Evolutionary conservation across 2,329 filamentous ascomycete genomes (phyloP).

Genomic region (Corynespora cassiicola): DNA sequence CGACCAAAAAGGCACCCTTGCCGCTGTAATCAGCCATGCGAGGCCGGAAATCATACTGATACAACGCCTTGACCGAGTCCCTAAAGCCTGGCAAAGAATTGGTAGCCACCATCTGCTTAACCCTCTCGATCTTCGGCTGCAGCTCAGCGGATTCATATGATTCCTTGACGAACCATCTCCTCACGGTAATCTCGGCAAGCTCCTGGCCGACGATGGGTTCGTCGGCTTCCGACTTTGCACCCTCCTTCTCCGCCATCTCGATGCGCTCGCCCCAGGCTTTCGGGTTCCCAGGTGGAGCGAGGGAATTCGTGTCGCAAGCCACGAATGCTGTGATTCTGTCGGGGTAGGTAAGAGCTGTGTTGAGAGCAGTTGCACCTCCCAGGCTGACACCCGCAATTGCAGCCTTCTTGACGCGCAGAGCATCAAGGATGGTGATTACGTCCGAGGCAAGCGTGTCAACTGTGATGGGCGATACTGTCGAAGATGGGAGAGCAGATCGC

Average conservation of each 20-base stretch:
- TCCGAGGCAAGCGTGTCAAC: constrained; percentile 73
- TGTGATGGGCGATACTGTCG: constrained; percentile 53
- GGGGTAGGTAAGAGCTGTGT: constrained; percentile 73
- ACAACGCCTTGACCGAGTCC: constrained; percentile 72
- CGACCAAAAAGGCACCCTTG: constrained; percentile 73
- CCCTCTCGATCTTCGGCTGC: constrained; percentile 61
- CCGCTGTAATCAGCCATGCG: constrained; percentile 62
- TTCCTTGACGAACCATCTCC: constrained; percentile 73
- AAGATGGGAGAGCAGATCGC: constrained; percentile 57
- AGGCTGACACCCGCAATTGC: constrained; percentile 78
- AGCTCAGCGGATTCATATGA: constrained; percentile 62
- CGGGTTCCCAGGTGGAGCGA: constrained; percentile 75
- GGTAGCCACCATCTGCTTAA: constrained; percentile 71
- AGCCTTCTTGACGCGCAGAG: constrained; percentile 71
- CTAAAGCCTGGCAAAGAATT: constrained; percentile 76
- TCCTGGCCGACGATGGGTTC: constrained; percentile 65
- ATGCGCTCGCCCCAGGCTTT: constrained; percentile 82
- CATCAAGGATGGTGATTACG: constrained; percentile 69
- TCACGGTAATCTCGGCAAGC: constrained; percentile 74
- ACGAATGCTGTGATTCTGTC: constrained; percentile 67
- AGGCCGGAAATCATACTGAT: constrained; percentile 71
- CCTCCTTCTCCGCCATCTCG: constrained; percentile 67
- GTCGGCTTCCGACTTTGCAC: constrained; percentile 41
- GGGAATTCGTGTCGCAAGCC: constrained; percentile 79
- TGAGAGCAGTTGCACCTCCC: constrained; percentile 79